Conservation (phyloP, 495 filamentous ascomycete species). For the Hypomontagnella submonticulosa region DNA sequence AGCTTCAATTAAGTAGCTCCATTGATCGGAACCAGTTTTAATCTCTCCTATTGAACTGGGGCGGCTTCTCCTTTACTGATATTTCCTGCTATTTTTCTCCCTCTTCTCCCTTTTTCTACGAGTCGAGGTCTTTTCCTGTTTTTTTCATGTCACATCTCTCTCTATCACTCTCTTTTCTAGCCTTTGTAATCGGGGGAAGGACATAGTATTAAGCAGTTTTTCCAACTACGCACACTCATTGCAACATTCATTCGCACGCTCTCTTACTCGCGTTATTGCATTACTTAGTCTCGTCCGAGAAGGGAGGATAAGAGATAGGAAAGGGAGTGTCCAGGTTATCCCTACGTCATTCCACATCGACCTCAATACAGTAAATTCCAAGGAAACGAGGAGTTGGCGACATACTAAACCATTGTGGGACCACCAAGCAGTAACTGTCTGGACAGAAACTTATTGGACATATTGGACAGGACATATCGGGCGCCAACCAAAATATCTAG, state of each 20-base stretch:
- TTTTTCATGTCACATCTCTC: constrained; percentile 27
- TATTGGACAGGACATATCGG: no score
- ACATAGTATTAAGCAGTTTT: constrained; percentile 36
- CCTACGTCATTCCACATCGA: constrained; percentile 16
- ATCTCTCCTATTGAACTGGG: constrained; percentile 41
- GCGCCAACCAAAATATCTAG: neutral
- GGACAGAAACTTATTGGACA: neutral
- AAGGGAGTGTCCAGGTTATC: constrained; percentile 3
- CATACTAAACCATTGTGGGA: no score
- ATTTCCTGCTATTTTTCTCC: constrained; percentile 36
- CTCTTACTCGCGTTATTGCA: constrained; percentile 28
- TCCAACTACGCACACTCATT: constrained; percentile 56
- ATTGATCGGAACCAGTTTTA: constrained; percentile 43
- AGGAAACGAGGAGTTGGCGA: neutral
- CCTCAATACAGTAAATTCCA: constrained; percentile 11
- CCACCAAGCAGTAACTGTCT: no score
- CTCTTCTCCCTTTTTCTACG: constrained; percentile 24
- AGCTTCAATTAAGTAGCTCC: constrained; percentile 10
- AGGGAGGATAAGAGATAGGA: constrained; percentile 2
- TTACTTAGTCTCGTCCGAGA: constrained; percentile 1
- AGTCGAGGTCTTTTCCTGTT: constrained; percentile 20
- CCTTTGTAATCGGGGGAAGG: constrained; percentile 39
- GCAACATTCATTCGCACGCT: constrained; percentile 39
- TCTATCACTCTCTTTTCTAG: constrained; percentile 39
- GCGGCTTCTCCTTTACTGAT: constrained; percentile 36